phyloP scores from a whole-genome alignment of 2,329 filamentous ascomycete species.

The Aureobasidium sp. region DNA sequence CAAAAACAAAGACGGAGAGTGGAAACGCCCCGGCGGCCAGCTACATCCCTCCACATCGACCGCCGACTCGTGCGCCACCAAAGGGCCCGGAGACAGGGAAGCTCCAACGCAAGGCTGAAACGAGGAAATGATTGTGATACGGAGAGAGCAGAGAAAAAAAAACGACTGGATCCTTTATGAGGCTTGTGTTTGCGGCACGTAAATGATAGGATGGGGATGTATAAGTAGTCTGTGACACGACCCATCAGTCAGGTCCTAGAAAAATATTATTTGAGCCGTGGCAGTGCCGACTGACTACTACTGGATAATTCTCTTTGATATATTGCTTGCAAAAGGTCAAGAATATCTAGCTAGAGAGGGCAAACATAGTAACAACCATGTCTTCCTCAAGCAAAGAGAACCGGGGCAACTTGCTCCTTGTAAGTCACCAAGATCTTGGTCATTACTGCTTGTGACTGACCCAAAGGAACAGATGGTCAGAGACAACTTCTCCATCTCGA shows the following conservation, averaged over 20 bases:
- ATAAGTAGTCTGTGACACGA: background rate
- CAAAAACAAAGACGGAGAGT: background rate
- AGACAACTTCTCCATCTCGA: conserved; percentile 34
- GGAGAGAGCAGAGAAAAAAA: background rate
- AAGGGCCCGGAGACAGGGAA: background rate
- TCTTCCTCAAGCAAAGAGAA: background rate
- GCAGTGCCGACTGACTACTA: background rate
- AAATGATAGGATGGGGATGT: background rate
- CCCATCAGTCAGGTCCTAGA: background rate
- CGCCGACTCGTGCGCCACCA: background rate
- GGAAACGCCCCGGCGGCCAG: background rate
- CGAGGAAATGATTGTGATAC: conserved; percentile 6
- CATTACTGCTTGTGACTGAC: background rate
- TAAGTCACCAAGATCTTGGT: background rate
- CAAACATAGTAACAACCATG: background rate
- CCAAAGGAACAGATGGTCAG: conserved; percentile 25
- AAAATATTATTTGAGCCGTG: background rate
- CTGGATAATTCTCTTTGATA: background rate
- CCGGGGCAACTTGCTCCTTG: background rate
- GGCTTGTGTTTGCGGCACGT: background rate
- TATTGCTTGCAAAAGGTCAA: background rate
- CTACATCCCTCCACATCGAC: background rate
- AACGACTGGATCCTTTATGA: too few relatives aligned
- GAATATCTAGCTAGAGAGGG: background rate
- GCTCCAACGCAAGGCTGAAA: background rate